phyloP scores from a whole-genome alignment of 2,329 filamentous ascomycete genomes.

The Lecanosticta acicola region DNA sequence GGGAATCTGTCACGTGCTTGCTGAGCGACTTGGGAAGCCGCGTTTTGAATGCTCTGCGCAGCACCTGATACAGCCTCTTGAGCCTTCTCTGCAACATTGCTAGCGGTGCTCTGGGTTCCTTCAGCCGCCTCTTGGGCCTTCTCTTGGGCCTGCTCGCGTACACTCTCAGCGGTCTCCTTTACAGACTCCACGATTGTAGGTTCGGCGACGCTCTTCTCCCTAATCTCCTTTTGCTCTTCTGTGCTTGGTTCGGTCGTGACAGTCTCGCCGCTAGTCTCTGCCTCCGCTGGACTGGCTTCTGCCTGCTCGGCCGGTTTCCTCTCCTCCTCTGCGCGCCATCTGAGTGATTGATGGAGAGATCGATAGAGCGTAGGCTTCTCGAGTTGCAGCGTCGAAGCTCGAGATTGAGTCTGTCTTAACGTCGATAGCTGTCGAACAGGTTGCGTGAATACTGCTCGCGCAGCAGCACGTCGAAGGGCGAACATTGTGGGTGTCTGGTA shows the following conservation, averaged over 20 bases:
- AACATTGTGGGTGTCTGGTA: slow-evolving; percentile 45
- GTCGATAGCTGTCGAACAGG: slow-evolving; percentile 38
- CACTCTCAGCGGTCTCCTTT: slow-evolving; percentile 15
- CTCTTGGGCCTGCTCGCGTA: slow-evolving; percentile 5
- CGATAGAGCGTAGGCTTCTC: slow-evolving; percentile 33
- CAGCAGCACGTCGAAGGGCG: slow-evolving; percentile 53
- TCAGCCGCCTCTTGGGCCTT: neutral
- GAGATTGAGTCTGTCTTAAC: slow-evolving; percentile 12
- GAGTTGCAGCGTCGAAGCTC: slow-evolving; percentile 37
- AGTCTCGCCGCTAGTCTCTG: slow-evolving; percentile 33
- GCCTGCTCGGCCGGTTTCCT: slow-evolving; percentile 17
- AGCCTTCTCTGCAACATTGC: neutral
- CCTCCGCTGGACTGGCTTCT: slow-evolving; percentile 20
- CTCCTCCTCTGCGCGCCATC: slow-evolving; percentile 38
- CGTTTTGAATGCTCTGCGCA: slow-evolving; percentile 1
- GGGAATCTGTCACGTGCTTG: neutral
- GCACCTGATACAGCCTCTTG: slow-evolving; percentile 6
- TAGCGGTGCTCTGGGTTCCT: neutral
- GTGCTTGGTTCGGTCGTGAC: slow-evolving; percentile 29
- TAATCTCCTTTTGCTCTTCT: slow-evolving; percentile 27
- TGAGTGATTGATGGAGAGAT: slow-evolving; percentile 37
- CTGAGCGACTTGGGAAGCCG: too few species aligned
- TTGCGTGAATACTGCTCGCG: slow-evolving; percentile 49
- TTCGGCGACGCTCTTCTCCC: slow-evolving; percentile 21
- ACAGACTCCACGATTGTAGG: slow-evolving; percentile 23